Conservation (phyloP, 495 filamentous ascomycete genomes). For the Hypoxylon fragiforme region DNA sequence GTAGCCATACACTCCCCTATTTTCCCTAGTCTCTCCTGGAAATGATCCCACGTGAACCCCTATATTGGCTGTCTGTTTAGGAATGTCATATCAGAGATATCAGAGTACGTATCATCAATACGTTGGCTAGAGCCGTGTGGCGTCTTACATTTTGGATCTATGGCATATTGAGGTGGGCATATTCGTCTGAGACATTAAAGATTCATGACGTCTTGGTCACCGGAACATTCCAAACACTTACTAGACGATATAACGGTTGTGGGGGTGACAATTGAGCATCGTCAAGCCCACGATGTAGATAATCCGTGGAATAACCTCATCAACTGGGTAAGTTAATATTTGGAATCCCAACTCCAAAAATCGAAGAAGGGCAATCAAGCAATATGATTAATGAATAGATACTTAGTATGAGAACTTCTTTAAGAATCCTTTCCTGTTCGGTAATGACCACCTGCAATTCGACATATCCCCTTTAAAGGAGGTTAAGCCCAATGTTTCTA, state of each 20-base stretch:
- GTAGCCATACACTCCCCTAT: background rate
- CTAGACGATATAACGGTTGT: constrained; percentile 14
- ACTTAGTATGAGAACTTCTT: constrained; percentile 15
- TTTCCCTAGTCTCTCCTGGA: constrained; percentile 1
- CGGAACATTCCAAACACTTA: background rate
- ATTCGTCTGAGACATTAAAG: background rate
- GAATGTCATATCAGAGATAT: constrained; percentile 1
- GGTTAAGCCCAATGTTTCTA: too few relatives aligned
- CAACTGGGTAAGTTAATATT: constrained; percentile 4
- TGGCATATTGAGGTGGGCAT: background rate
- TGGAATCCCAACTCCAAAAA: constrained; percentile 6
- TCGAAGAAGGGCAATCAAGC: constrained; percentile 6
- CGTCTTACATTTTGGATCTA: constrained; percentile 1
- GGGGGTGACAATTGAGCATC: constrained; percentile 11
- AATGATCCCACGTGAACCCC: constrained; percentile 8
- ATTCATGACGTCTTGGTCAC: background rate
- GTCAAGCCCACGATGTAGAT: constrained; percentile 4
- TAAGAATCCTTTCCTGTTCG: constrained; percentile 41
- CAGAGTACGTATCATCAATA: background rate
- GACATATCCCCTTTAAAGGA: constrained; percentile 46
- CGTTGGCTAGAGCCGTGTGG: background rate
- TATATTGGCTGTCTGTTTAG: constrained; percentile 11
- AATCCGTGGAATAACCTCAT: constrained; percentile 16
- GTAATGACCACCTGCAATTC: constrained; percentile 55
- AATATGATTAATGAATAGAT: constrained; percentile 3